These are phyloP conservation scores for Rhodotorula sp. DNA, from an alignment of 1,284 basidiomycete species.

Conservation along the genomic window DNA sequence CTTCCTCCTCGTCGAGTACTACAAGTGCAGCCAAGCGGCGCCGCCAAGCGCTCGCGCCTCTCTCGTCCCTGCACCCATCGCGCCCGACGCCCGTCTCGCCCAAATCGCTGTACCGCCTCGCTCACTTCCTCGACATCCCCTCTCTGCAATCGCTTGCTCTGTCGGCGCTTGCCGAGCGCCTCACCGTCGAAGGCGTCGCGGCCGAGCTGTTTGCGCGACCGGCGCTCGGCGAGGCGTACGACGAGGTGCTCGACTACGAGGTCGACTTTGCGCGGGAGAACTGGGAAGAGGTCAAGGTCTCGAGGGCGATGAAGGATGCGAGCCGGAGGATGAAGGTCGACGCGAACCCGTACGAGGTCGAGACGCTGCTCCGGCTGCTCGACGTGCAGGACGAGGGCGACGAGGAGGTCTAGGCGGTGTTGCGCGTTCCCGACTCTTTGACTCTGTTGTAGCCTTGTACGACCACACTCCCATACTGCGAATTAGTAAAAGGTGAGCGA, in stretches of 20 bases:
- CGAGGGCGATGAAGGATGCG: constrained; percentile 7
- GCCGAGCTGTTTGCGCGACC: constrained; percentile 19
- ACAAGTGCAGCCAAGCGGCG: not conserved
- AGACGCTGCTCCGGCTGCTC: constrained; percentile 9
- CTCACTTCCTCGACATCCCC: constrained; percentile 28
- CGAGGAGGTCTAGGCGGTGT: no score
- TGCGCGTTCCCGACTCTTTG: no score
- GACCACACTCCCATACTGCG: no score
- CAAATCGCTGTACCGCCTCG: constrained; percentile 24
- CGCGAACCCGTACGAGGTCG: not conserved
- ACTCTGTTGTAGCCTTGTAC: no score
- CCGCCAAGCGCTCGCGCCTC: not conserved
- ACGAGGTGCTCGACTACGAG: constrained; percentile 8
- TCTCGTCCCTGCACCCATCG: not conserved
- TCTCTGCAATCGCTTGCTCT: not conserved
- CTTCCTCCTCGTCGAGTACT: not conserved
- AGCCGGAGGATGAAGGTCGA: constrained; percentile 4
- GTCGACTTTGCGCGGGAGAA: constrained; percentile 1
- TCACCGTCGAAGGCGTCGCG: constrained; percentile 7
- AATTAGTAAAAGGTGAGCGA: no score
- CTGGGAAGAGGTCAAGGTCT: constrained; percentile 7
- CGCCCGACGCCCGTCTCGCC: constrained; percentile 15
- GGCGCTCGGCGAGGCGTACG: constrained; percentile 9
- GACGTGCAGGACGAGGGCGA: not conserved
- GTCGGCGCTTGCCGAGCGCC: not conserved